Percentiles rank a stretch among this genome's conserved stretches.
Evolutionary conservation across 257 asterid species (phyloP).

Genomic region (Forsythia viridissima): DNA sequence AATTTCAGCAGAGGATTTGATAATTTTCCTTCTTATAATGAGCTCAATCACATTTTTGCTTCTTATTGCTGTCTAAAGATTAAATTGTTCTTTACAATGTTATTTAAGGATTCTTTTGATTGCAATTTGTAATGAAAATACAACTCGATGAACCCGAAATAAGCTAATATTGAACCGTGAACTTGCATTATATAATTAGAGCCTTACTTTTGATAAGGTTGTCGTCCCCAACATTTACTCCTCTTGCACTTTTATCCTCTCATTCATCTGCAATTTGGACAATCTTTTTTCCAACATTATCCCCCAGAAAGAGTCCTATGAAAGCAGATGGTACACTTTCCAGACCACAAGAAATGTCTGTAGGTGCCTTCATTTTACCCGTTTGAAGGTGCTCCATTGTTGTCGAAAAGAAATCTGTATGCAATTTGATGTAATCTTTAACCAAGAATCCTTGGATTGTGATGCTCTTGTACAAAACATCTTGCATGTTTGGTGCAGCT

Average conservation of each 20-base stretch:
- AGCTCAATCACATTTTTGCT: too few species aligned
- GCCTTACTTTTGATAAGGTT: too few species aligned
- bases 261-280: constrained; percentile 34
- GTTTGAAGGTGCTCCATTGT: constrained; percentile 27
- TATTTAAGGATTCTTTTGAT: too few species aligned
- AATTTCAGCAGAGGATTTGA: too few species aligned
- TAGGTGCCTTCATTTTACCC: constrained; percentile 36
- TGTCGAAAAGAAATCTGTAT: constrained; percentile 28
- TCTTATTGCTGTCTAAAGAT: too few species aligned
- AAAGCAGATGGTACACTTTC: constrained; percentile 56
- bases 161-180: too few species aligned
- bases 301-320: constrained; percentile 42
- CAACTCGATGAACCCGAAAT: too few species aligned
- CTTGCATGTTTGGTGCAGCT: constrained; percentile 39
- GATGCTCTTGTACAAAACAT: constrained; percentile 42
- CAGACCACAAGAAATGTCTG: constrained; percentile 43
- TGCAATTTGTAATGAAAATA: too few species aligned
- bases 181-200: too few species aligned
- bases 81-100: too few species aligned
- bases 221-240: too few species aligned
- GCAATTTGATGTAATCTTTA: constrained; percentile 26
- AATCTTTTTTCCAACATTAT: constrained; percentile 49
- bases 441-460: constrained; percentile 37
- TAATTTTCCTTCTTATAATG: too few species aligned
- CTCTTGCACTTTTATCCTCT: neutral